Percentiles rank a stretch among this genome's conserved stretches.
Conservation (phyloP, 2,329 filamentous ascomycete species). For the Colletotrichum sp. region DNA sequence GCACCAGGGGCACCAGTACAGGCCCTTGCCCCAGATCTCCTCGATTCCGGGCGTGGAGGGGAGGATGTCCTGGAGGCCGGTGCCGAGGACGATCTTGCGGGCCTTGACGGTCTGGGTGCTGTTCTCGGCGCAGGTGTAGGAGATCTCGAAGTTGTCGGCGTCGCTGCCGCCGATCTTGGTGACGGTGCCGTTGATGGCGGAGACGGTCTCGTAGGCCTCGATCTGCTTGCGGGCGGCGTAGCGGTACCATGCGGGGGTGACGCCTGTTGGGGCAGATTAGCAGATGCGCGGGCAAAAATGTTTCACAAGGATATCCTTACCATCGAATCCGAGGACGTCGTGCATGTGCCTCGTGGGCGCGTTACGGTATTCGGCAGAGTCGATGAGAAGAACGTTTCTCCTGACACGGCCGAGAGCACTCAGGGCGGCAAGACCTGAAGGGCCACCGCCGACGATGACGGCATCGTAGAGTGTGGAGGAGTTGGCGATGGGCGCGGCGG, state of each 20-base stretch:
- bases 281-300: not conserved
- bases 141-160: constrained; percentile 52
- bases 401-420: constrained; percentile 65
- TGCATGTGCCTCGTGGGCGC: constrained; percentile 62
- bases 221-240: constrained; percentile 58
- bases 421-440: constrained; percentile 57
- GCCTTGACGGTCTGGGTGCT: constrained; percentile 42
- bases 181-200: constrained; percentile 46
- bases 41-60: constrained; percentile 58
- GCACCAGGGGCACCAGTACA: constrained; percentile 70
- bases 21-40: constrained; percentile 63
- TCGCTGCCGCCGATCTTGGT: constrained; percentile 43
- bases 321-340: constrained; percentile 65
- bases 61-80: constrained; percentile 60
- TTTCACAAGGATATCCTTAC: constrained; percentile 34
- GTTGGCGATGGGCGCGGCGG: not conserved
- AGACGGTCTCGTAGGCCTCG: not conserved
- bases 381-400: constrained; percentile 59
- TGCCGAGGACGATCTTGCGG: constrained; percentile 62
- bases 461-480: constrained; percentile 50
- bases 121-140: constrained; percentile 21
- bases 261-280: constrained; percentile 41
- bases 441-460: constrained; percentile 63
- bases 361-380: constrained; percentile 65
- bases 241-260: constrained; percentile 60